Evolutionary conservation across 2,329 filamentous ascomycete species (phyloP).

Genomic region (Aspergillus sergii): DNA sequence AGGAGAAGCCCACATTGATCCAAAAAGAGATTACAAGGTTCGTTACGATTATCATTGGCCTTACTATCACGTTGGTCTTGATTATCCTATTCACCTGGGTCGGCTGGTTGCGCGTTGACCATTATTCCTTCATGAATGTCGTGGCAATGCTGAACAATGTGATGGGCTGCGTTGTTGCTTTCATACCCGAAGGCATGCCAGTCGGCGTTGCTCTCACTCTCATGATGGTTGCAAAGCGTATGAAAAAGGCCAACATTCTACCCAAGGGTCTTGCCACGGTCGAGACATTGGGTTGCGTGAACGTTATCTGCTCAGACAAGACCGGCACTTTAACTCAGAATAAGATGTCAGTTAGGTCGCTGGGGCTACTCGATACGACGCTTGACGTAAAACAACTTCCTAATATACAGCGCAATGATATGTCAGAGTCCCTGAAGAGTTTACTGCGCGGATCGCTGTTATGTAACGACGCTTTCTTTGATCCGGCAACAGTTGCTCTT

Average conservation of each 20-base stretch:
- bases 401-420: constrained; percentile 14
- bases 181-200: constrained; percentile 76
- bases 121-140: constrained; percentile 73
- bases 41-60: constrained; percentile 67
- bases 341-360: constrained; percentile 64
- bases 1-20: constrained; percentile 68
- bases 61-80: constrained; percentile 67
- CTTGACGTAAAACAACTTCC: constrained; percentile 23
- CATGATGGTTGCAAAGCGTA: constrained; percentile 75
- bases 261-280: constrained; percentile 81
- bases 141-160: constrained; percentile 72
- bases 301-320: constrained; percentile 77
- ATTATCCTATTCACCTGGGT: constrained; percentile 58
- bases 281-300: constrained; percentile 74
- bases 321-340: constrained; percentile 67
- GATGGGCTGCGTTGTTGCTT: constrained; percentile 73
- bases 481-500: constrained; percentile 62
- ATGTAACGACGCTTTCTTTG: constrained; percentile 76
- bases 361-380: constrained; percentile 30
- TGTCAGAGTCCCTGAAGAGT: constrained; percentile 54
- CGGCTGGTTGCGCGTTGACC: constrained; percentile 65
- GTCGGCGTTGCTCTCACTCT: constrained; percentile 71
- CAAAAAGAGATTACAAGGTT: constrained; percentile 75
- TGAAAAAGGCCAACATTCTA: constrained; percentile 74
- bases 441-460: constrained; percentile 65